Conservation (phyloP, 129 eudicot genomes). For the Erigeron canadensis region DNA sequence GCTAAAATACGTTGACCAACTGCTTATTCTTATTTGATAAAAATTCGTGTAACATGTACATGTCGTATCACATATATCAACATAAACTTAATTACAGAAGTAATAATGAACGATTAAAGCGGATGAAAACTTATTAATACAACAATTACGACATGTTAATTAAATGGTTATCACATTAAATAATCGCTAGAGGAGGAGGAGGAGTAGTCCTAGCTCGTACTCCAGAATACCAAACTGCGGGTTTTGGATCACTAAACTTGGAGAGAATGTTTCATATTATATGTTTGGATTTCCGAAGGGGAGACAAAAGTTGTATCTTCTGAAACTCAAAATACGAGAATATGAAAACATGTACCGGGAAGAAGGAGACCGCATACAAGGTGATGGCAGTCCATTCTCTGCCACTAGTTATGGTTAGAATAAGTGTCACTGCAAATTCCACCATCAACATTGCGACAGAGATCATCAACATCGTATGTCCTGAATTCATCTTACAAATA, state of each 20-base stretch:
- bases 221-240: conserved; percentile 19
- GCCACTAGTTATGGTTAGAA: conserved; percentile 33
- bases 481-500: conserved; percentile 22
- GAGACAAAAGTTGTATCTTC: not conserved
- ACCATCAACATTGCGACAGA: conserved; percentile 42
- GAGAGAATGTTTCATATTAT: not conserved
- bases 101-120: too few species aligned
- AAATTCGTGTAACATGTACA: too few species aligned
- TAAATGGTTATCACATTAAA: not conserved
- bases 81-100: not conserved
- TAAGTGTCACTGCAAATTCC: conserved; percentile 40
- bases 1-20: too few species aligned
- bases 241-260: not conserved
- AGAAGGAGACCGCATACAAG: conserved; percentile 34
- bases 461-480: conserved; percentile 27
- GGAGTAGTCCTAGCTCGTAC: not conserved
- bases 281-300: not conserved
- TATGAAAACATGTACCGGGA: conserved; percentile 33
- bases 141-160: not conserved
- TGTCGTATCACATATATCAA: not conserved
- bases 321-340: not conserved
- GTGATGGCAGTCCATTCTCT: conserved; percentile 34
- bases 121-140: conserved; percentile 8
- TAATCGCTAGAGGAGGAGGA: conserved; percentile 3
- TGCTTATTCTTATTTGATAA: too few species aligned